Evolutionary conservation across 768 basidiomycete genomes (phyloP).

Genomic region (Exidia glandulosa): DNA sequence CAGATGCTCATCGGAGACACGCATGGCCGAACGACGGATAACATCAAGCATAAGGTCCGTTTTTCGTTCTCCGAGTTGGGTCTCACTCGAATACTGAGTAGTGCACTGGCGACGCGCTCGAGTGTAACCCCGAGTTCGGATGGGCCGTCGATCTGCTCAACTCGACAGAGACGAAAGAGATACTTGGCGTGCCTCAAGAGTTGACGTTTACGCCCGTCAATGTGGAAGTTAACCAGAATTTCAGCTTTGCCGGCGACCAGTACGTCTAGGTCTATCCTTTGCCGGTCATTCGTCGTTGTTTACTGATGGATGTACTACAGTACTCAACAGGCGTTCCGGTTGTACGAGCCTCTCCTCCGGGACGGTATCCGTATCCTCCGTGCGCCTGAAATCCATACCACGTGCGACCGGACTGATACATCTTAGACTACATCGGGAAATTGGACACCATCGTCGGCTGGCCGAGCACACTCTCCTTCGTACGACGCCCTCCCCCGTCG

Average conservation of each 20-base stretch:
- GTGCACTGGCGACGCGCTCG: background rate
- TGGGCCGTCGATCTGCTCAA: conserved; percentile 11
- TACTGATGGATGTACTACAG: background rate
- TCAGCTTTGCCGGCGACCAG: conserved; percentile 1
- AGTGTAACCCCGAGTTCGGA: conserved; percentile 13
- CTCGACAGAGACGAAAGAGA: background rate
- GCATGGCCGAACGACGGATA: conserved; percentile 5
- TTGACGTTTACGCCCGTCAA: background rate
- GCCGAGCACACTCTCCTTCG: conserved; percentile 20
- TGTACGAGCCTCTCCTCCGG: conserved; percentile 16
- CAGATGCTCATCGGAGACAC: conserved; percentile 7
- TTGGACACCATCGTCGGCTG: conserved; percentile 21
- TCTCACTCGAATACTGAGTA: background rate
- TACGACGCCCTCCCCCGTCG: conserved; percentile 6
- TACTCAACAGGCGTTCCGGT: conserved; percentile 10
- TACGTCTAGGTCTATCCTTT: background rate
- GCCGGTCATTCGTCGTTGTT: background rate
- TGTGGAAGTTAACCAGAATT: background rate
- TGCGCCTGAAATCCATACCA: background rate
- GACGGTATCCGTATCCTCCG: conserved; percentile 17
- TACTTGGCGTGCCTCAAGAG: conserved; percentile 5
- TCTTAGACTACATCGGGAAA: conserved; percentile 20
- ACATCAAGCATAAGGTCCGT: conserved; percentile 2
- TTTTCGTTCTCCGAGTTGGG: background rate
- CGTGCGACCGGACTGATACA: background rate